A percentile compares a stretch with the other conserved stretches of the same genome.
Evolutionary conservation across 805 yeast genomes (phyloP).

Genomic region (Priceomyces melissophilus): DNA sequence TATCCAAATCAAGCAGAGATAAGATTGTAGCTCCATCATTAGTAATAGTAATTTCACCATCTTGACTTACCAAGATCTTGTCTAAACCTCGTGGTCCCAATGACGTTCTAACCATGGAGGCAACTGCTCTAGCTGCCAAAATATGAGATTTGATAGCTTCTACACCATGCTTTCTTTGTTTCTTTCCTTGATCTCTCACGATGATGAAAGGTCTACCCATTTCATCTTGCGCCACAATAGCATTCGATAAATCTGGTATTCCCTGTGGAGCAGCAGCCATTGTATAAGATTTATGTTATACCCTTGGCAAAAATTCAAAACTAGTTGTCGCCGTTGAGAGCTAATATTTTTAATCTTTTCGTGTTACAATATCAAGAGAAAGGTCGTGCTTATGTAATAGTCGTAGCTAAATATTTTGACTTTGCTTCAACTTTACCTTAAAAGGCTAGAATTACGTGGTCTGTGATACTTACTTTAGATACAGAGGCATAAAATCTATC

Average conservation of each 20-base stretch:
- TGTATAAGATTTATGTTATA: constrained; percentile 1
- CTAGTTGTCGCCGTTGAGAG: constrained; percentile 6
- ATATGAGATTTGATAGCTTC: constrained; percentile 73
- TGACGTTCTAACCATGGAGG: constrained; percentile 87
- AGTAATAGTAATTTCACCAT: constrained; percentile 96
- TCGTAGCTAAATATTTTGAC: no score
- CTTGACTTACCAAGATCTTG: constrained; percentile 90
- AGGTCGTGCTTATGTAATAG: no score
- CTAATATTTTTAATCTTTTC: constrained; percentile 4
- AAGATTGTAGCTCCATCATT: constrained; percentile 98
- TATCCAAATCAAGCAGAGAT: constrained; percentile 92
- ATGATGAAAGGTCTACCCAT: constrained; percentile 98
- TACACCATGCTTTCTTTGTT: constrained; percentile 56
- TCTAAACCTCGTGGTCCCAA: constrained; percentile 98
- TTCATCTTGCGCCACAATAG: constrained; percentile 98
- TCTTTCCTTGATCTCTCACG: constrained; percentile 81
- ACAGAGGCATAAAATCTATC: no score
- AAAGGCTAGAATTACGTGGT: no score
- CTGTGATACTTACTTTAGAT: no score
- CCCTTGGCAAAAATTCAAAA: background rate
- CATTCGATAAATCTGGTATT: constrained; percentile 94
- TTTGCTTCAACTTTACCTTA: no score
- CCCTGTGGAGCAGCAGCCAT: constrained; percentile 19
- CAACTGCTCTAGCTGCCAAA: constrained; percentile 91
- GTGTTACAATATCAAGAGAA: background rate